Conservation (phyloP, 192 early-diverging fungal species). For the Pilaira anomala region DNA sequence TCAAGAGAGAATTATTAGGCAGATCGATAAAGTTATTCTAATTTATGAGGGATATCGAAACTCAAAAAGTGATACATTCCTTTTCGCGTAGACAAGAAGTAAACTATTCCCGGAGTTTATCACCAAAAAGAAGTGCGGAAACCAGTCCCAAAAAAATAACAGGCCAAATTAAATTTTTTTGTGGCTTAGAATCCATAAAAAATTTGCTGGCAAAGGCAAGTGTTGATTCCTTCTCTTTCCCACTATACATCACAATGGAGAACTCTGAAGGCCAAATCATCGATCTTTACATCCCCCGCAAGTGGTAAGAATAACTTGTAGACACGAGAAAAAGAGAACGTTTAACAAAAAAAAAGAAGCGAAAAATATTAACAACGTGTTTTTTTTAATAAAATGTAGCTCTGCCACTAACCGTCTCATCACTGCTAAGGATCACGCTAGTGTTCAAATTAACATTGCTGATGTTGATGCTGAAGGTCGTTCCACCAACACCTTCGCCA, state of each 20-base stretch:
- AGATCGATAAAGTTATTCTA: too few species aligned
- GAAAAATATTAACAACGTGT: background rate
- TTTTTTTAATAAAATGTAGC: constrained; percentile 40
- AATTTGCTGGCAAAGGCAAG: background rate
- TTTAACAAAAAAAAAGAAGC: background rate
- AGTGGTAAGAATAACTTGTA: constrained; percentile 62
- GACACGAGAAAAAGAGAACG: background rate
- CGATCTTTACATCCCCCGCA: constrained; percentile 94
- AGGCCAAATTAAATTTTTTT: background rate
- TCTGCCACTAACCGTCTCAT: constrained; percentile 98
- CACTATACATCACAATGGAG: constrained; percentile 36
- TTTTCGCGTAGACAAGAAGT: too few species aligned
- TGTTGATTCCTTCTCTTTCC: constrained; percentile 27
- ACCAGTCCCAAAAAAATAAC: background rate
- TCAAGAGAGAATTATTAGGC: too few species aligned
- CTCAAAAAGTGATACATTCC: too few species aligned
- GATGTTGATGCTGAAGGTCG: constrained; percentile 86
- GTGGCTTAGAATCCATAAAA: background rate
- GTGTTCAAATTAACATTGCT: constrained; percentile 96
- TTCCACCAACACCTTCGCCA: constrained; percentile 70
- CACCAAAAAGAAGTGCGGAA: too few species aligned
- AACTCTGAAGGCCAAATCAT: constrained; percentile 53
- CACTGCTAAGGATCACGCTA: constrained; percentile 97
- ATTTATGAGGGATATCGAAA: too few species aligned
- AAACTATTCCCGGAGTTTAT: too few species aligned